phyloP scores from a whole-genome alignment of 805 yeast species.

The Debaryomyces tyrocola region DNA sequence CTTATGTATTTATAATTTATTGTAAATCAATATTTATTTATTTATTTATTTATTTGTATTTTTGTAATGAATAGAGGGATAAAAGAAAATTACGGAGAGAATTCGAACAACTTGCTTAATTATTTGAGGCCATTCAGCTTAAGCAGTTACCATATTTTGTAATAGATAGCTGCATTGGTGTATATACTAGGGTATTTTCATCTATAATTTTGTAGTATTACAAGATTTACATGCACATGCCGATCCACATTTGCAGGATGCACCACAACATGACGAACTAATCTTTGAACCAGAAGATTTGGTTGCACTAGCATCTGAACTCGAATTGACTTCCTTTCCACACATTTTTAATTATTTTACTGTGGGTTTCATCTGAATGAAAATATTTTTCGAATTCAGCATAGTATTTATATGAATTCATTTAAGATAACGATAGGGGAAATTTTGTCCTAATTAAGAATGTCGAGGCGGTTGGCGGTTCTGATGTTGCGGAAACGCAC shows the following conservation, averaged over 20 bases:
- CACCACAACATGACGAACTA: conserved; percentile 4
- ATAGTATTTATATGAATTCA: not conserved
- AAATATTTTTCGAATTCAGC: too few species aligned
- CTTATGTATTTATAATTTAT: not conserved
- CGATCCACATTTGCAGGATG: conserved; percentile 39
- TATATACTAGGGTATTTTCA: too few species aligned
- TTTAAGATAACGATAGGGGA: not conserved
- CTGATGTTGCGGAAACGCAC: too few species aligned
- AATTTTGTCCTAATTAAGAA: conserved; percentile 1
- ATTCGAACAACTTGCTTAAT: too few species aligned
- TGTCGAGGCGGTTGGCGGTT: too few species aligned
- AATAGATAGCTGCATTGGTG: too few species aligned
- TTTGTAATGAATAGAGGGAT: too few species aligned
- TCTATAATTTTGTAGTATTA: conserved; percentile 41
- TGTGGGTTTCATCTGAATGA: not conserved
- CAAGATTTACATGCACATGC: conserved; percentile 40
- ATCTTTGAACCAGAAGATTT: not conserved
- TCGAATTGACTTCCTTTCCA: not conserved
- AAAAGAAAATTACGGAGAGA: too few species aligned
- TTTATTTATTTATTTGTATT: too few species aligned
- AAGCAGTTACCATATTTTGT: too few species aligned
- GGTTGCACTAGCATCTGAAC: not conserved
- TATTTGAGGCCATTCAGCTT: too few species aligned
- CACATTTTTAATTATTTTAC: not conserved
- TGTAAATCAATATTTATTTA: too few species aligned